These are phyloP conservation scores for Streptanthus diversifolius DNA, from an alignment of 345 rosid genomes.

Conservation along the genomic window DNA sequence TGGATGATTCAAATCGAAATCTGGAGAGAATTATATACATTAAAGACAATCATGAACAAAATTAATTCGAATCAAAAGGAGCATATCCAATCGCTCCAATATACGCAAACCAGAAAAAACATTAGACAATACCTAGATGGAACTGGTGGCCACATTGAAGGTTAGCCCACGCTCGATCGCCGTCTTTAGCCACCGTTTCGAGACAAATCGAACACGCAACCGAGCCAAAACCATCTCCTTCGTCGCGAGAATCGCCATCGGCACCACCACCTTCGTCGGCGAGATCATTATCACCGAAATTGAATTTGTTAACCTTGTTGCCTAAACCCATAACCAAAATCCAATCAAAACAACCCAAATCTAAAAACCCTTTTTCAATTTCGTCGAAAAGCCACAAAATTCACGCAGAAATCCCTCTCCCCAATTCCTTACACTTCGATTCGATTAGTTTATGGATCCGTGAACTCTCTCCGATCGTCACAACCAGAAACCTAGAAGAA, in stretches of 20 bases:
- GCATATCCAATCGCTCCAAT: slow-evolving; percentile 20
- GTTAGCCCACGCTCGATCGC: slow-evolving; percentile 96
- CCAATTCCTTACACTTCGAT: slow-evolving; percentile 3
- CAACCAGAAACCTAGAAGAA: slow-evolving; percentile 2
- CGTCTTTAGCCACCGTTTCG: slow-evolving; percentile 62
- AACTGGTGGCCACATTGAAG: slow-evolving; percentile 96
- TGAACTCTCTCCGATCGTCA: slow-evolving; percentile 26
- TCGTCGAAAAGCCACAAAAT: neutral
- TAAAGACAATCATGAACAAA: slow-evolving; percentile 1
- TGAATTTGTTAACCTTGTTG: slow-evolving; percentile 35
- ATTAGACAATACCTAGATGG: slow-evolving; percentile 58
- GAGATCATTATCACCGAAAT: slow-evolving; percentile 41
- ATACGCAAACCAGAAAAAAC: neutral
- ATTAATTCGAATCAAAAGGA: neutral
- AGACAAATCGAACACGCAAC: slow-evolving; percentile 97
- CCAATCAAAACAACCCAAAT: slow-evolving; percentile 24
- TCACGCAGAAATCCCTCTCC: neutral
- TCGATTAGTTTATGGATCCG: slow-evolving; percentile 7
- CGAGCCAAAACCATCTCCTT: slow-evolving; percentile 48
- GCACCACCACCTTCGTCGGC: slow-evolving; percentile 51
- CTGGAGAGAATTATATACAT: neutral
- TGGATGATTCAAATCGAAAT: slow-evolving; percentile 10
- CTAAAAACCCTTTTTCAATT: slow-evolving; percentile 28
- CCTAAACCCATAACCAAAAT: slow-evolving; percentile 72
- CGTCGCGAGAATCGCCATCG: slow-evolving; percentile 41